These are phyloP conservation scores for Phyllosticta capitalensis DNA, from an alignment of 2,329 filamentous ascomycete genomes.

Conservation along the genomic window DNA sequence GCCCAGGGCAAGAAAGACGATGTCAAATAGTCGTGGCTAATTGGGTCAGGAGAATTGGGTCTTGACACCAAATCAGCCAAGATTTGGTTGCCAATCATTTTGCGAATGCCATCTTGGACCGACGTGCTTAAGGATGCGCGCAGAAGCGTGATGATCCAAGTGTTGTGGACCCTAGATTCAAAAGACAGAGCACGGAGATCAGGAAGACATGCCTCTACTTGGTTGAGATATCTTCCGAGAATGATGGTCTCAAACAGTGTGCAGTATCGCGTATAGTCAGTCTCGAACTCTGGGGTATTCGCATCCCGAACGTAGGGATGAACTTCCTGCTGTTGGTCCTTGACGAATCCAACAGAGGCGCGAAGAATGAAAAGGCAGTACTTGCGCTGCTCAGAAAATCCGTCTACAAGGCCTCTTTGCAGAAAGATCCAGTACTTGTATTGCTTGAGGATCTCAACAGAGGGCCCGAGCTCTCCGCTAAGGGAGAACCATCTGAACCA, in stretches of 20 bases:
- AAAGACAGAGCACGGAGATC: conserved; percentile 32
- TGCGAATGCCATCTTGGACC: conserved; percentile 38
- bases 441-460: conserved; percentile 18
- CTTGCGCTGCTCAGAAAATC: conserved; percentile 38
- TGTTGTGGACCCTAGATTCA: conserved; percentile 26
- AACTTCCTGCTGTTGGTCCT: conserved; percentile 12
- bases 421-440: conserved; percentile 33
- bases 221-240: conserved; percentile 40
- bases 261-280: conserved; percentile 34
- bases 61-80: conserved; percentile 18
- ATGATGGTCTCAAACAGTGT: conserved; percentile 40
- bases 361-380: conserved; percentile 37
- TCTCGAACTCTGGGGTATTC: conserved; percentile 13
- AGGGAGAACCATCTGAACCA: conserved; percentile 30
- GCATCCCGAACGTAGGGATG: conserved; percentile 1
- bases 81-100: conserved; percentile 37
- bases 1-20: conserved; percentile 39
- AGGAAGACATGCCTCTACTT: conserved; percentile 36
- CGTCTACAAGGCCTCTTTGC: conserved; percentile 29
- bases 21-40: conserved; percentile 34
- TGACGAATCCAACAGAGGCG: conserved; percentile 23
- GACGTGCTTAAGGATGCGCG: conserved; percentile 30
- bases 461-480: conserved; percentile 13
- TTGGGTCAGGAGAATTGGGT: conserved; percentile 17
- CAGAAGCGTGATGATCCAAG: conserved; percentile 36